Conservation (phyloP, 192 early-diverging fungal genomes). For the Podila epicladia region DNA sequence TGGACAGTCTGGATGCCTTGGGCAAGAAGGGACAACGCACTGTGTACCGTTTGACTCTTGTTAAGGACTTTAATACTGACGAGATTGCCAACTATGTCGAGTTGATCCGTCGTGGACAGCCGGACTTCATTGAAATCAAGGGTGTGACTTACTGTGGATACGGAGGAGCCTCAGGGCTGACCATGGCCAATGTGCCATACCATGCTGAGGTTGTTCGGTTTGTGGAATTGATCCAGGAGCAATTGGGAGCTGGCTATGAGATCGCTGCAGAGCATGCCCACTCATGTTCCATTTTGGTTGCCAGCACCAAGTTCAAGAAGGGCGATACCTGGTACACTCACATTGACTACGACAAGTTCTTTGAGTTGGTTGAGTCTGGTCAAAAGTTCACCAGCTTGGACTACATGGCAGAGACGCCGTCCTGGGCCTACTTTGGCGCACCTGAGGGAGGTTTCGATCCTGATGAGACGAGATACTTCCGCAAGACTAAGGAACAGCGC, state of each 20-base stretch:
- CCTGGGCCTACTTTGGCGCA: conserved; percentile 75
- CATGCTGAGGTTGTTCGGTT: conserved; percentile 77
- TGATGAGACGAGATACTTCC: conserved; percentile 69
- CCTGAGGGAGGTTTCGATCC: conserved; percentile 77
- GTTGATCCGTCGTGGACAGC: conserved; percentile 68
- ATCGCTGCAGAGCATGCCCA: conserved; percentile 78
- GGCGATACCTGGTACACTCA: conserved; percentile 76
- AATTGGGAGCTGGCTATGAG: conserved; percentile 70
- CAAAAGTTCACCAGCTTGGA: conserved; percentile 68
- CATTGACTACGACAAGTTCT: conserved; percentile 79
- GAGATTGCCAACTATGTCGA: conserved; percentile 74
- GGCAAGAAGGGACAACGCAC: conserved; percentile 77
- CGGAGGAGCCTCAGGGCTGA: conserved; percentile 68
- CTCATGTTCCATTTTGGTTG: conserved; percentile 73
- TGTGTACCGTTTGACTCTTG: conserved; percentile 77
- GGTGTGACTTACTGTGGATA: conserved; percentile 83
- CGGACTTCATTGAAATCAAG: conserved; percentile 81
- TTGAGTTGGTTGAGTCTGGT: conserved; percentile 63
- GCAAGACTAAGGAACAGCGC: conserved; percentile 61
- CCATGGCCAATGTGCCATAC: conserved; percentile 79
- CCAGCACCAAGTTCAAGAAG: conserved; percentile 71
- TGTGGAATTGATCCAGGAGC: conserved; percentile 62
- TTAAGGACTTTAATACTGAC: conserved; percentile 77
- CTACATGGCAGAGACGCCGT: conserved; percentile 74
- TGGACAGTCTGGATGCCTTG: conserved; percentile 68